Base-by-base conservation (phyloP, 2,329 filamentous ascomycete genomes). In the Alternaria ethzedia region DNA sequence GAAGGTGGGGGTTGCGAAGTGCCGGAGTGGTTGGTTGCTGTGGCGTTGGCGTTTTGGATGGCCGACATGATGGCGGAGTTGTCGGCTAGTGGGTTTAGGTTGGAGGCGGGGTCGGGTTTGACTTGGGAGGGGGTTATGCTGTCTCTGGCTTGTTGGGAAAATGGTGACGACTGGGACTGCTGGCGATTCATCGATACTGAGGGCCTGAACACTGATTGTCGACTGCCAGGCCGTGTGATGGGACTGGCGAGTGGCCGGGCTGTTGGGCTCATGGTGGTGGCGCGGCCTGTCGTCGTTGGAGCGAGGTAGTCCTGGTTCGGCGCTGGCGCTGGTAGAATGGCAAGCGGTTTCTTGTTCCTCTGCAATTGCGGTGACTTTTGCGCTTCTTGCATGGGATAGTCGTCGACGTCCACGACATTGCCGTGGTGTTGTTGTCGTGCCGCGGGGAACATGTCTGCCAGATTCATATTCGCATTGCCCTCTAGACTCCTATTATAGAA, bases 401-500 rank as follows among this genome's bases (percentile, higher is more conserved):
- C 87, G n/a, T 83, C 85, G 46, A 89, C 83, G 73, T 90, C 88
- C 25, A 90, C 87, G 11, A 90, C 85, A 70, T 87, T 88, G 20
- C 87, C 86, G 68, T 87, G 86, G 13, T 81, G 80, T 63, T 83
- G 82, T 55, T 81, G 80, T 50, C 86, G 84, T 62, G 92, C 88
- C 68, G 89, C 90, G 5, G 90, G 89, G 75, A 98, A 92, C 75
- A 97, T 90, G 70, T 96, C 94, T 59, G 91, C 89, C 45, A 98
- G 87, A 74, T 92, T 95, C 75, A 92, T 89, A 2, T 88, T 86
- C 17, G 88, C 90, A 71, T 95, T 91, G 36, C 94, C 93, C 77
- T 97, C 94, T 54, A 99, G 83, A 67, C 93, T 97, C 75, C 96
- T 91, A 67, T 97, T 91, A 82, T 98, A 99, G 45, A 99, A 95